Percentiles rank a stretch among this genome's conserved stretches.
These are phyloP conservation scores for Chimonanthus praecox DNA, from an alignment of 164 flowering plant species.

Conservation along the genomic window DNA sequence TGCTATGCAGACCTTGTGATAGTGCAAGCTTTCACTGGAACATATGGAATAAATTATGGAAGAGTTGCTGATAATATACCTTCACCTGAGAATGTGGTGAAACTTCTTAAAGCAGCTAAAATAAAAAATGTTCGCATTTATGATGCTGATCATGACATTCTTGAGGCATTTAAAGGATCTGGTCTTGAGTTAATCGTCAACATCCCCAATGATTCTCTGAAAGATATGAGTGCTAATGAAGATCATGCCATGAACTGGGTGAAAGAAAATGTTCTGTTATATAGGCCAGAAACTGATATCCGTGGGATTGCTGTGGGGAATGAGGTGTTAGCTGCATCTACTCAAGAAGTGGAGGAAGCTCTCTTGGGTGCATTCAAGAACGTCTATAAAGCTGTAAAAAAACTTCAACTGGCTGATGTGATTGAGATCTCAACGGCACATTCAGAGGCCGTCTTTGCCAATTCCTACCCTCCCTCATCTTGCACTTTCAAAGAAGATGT, in stretches of 20 bases:
- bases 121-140: slow-evolving; percentile 77
- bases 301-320: slow-evolving; percentile 82
- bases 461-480: slow-evolving; percentile 71
- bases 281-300: slow-evolving; percentile 53
- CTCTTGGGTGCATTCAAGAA: slow-evolving; percentile 61
- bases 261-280: slow-evolving; percentile 62
- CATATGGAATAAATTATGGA: slow-evolving; percentile 85
- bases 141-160: slow-evolving; percentile 65
- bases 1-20: slow-evolving; percentile 19
- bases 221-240: slow-evolving; percentile 53
- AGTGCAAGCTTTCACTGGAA: slow-evolving; percentile 53
- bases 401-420: slow-evolving; percentile 28
- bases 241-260: slow-evolving; percentile 68
- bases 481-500: slow-evolving; percentile 54
- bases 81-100: slow-evolving; percentile 66
- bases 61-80: slow-evolving; percentile 77
- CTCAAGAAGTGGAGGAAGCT: slow-evolving; percentile 48
- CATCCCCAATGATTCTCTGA: slow-evolving; percentile 54
- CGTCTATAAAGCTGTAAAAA: slow-evolving; percentile 48
- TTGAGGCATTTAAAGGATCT: slow-evolving; percentile 55
- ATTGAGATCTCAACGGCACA: slow-evolving; percentile 69
- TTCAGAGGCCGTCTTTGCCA: slow-evolving; percentile 55
- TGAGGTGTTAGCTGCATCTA: slow-evolving; percentile 53
- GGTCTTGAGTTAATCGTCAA: slow-evolving; percentile 72
- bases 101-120: slow-evolving; percentile 71